These are phyloP conservation scores for Neurospora sp. DNA, from an alignment of 495 filamentous ascomycete species.

Conservation along the genomic window DNA sequence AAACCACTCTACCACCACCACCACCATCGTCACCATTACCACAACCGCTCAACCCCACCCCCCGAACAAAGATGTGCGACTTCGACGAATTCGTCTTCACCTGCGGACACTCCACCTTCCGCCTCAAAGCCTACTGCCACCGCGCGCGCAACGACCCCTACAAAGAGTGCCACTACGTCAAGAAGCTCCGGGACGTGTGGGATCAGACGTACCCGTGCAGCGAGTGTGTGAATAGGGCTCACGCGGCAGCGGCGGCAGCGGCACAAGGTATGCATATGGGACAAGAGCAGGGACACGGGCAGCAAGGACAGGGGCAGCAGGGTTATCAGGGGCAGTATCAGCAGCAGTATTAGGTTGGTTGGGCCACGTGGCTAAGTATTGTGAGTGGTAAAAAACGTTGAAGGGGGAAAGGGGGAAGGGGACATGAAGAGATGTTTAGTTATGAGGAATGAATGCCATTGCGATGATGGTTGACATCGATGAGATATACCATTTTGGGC, in stretches of 20 bases:
- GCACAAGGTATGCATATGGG: not conserved
- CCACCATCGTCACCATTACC: not conserved
- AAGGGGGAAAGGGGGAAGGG: not conserved
- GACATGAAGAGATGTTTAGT: not conserved
- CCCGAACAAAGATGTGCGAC: slow-evolving; percentile 45
- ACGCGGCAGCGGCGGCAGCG: not conserved
- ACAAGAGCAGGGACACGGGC: not conserved
- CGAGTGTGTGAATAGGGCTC: slow-evolving; percentile 11
- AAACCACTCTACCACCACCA: not conserved
- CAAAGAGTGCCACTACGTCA: slow-evolving; percentile 52
- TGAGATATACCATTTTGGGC: no score
- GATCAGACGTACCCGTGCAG: slow-evolving; percentile 38
- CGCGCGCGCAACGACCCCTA: slow-evolving; percentile 55
- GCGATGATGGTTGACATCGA: not conserved
- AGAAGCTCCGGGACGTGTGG: slow-evolving; percentile 48
- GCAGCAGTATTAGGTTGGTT: not conserved
- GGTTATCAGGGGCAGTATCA: not conserved
- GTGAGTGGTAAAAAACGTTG: not conserved
- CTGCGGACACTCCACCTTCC: slow-evolving; percentile 45
- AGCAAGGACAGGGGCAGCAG: not conserved
- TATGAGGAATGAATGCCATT: not conserved
- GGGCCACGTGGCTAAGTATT: not conserved
- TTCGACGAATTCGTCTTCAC: slow-evolving; percentile 53
- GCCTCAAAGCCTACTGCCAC: slow-evolving; percentile 58
- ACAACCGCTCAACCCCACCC: not conserved